Evolutionary conservation across 129 eudicot species (phyloP), one percentile per base, ranked within the genome.

Genomic region (Artemisia argyi): DNA sequence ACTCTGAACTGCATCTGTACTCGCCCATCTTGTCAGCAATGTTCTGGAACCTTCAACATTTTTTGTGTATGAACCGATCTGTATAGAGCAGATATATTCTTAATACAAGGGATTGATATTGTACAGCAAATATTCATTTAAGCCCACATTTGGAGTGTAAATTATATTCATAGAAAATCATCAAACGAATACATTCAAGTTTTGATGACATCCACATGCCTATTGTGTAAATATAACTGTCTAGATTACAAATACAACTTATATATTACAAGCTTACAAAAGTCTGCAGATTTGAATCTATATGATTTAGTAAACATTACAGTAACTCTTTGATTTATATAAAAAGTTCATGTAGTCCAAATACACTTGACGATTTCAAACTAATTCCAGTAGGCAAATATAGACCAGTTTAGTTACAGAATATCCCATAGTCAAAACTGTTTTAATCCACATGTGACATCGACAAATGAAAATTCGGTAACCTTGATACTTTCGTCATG

Each of bases 1-100:
- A 57, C 77, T 78, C 56, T 65, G 74, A 35, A 68, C 66, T 18
- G 96, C 87, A 44, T 84, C 77, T 14, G 91, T 73, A 77, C 77
- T 77, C 64, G 60, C 66, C 76, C 76, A 74, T 85, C 84, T 90
- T 35, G 66, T 74, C 51, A 69, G 56, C 28, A 54, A 11, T 5
- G 42, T 53, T 69, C 80, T 80, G 65, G 83, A 66, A 63, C 74
- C 76, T 68, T 78, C 65, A 69, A 44, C 62, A 58, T 71, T 59
- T 50, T 73, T 83, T 26, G 64, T 26, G 62, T 62, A 63, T 46
- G 67, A 71, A 72, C 83, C 15, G 9, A 75, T 72, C 91, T 89
- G 87, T 73, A 73, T 15, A 64, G 30, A 39, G 22, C 71, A 71
- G 66, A 70, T 39, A 70, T 39, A 7, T 71, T 53, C 53, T 78